These are phyloP conservation scores for Hemerocallis citrina DNA, from an alignment of 106 monocot species.

Conservation along the genomic window DNA sequence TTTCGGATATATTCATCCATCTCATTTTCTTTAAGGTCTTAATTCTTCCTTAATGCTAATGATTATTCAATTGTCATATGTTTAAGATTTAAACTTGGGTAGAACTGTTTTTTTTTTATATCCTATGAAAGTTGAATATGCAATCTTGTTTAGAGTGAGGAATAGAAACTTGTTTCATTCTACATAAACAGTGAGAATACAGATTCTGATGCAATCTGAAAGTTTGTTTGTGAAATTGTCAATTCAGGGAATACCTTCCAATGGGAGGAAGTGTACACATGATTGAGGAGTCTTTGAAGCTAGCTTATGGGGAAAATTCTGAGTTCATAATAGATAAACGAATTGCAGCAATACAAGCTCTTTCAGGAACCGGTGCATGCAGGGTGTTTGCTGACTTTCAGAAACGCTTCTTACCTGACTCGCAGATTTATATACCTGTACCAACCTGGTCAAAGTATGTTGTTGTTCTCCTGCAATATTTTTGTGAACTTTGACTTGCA, in stretches of 20 bases:
- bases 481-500: too few relatives aligned
- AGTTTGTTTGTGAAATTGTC: not conserved
- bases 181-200: not conserved
- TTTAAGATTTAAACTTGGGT: too few relatives aligned
- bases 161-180: not conserved
- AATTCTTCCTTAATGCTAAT: too few relatives aligned
- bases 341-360: slow-evolving; percentile 85
- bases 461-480: not conserved
- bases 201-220: not conserved
- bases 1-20: too few relatives aligned
- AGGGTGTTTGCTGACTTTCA: slow-evolving; percentile 97
- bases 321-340: slow-evolving; percentile 83
- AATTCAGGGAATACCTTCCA: slow-evolving; percentile 92
- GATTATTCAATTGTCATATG: too few relatives aligned
- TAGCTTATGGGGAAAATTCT: slow-evolving; percentile 92
- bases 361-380: slow-evolving; percentile 96
- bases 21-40: too few relatives aligned
- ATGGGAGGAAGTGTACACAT: slow-evolving; percentile 91
- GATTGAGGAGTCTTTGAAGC: slow-evolving; percentile 84
- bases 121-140: not conserved
- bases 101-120: too few relatives aligned
- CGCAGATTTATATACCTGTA: slow-evolving; percentile 92
- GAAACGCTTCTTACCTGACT: slow-evolving; percentile 74
- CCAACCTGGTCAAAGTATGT: slow-evolving; percentile 96
- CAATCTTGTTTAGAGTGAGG: not conserved